Evolutionary conservation across 2,329 filamentous ascomycete genomes (phyloP).

Genomic region (Aspergillus fischeri): DNA sequence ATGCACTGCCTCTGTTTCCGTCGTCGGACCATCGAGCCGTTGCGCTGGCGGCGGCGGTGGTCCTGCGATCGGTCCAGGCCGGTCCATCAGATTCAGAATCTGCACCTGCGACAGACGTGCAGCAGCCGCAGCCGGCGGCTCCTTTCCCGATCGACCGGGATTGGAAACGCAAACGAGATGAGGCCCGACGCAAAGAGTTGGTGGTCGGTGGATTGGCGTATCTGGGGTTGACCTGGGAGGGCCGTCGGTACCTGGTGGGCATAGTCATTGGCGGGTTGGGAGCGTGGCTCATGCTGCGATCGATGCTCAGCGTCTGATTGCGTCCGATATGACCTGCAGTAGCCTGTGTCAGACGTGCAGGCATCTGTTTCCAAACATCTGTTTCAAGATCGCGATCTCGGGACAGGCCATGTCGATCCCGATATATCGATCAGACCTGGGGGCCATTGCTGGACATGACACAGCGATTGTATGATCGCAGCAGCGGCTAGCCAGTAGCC

Average conservation of each 20-base stretch:
- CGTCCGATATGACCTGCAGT: too few relatives aligned
- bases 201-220: slow-evolving; percentile 57
- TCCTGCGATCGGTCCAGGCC: slow-evolving; percentile 41
- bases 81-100: slow-evolving; percentile 28
- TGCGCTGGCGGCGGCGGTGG: slow-evolving; percentile 64
- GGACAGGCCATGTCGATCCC: background rate
- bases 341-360: background rate
- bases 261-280: slow-evolving; percentile 36
- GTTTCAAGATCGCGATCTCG: background rate
- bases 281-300: slow-evolving; percentile 40
- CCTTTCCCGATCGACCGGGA: slow-evolving; percentile 56
- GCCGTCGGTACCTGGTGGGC: slow-evolving; percentile 40
- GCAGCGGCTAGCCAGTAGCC: too few relatives aligned
- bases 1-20: slow-evolving; percentile 70
- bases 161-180: slow-evolving; percentile 52
- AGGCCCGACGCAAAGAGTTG: slow-evolving; percentile 56
- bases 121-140: slow-evolving; percentile 36
- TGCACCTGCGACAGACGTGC: slow-evolving; percentile 17
- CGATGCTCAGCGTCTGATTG: slow-evolving; percentile 24
- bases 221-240: slow-evolving; percentile 47
- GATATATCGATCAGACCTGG: too few relatives aligned
- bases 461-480: background rate
- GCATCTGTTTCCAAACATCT: background rate
- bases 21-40: slow-evolving; percentile 88
- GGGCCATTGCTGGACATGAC: background rate